Percentiles rank a stretch among this genome's conserved stretches.
These are phyloP conservation scores for Heimioporus retisporus DNA, from an alignment of 1,284 basidiomycete species.

Conservation along the genomic window DNA sequence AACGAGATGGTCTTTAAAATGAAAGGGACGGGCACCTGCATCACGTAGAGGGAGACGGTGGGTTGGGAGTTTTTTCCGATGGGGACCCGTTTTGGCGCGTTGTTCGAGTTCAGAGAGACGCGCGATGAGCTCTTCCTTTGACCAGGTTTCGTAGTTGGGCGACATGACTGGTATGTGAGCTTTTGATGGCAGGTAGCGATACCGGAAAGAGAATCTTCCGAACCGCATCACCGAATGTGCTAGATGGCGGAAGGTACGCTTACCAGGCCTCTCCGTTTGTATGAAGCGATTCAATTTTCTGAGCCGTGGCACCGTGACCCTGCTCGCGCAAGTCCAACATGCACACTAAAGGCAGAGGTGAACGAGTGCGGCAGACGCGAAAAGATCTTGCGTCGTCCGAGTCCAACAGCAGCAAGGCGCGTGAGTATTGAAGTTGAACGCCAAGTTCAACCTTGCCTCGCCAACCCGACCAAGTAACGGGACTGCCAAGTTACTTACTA, in stretches of 20 bases:
- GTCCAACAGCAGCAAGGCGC: too few relatives aligned
- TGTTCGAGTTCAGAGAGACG: conserved; percentile 66
- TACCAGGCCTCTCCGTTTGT: neutral
- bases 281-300: neutral
- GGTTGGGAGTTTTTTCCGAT: conserved; percentile 14
- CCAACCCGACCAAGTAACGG: too few relatives aligned
- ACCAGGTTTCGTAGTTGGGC: conserved; percentile 65
- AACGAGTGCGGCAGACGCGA: too few relatives aligned
- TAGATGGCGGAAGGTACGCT: neutral
- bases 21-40: conserved; percentile 52
- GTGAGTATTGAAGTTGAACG: too few relatives aligned
- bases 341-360: too few relatives aligned
- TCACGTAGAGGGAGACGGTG: conserved; percentile 10
- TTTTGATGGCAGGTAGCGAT: conserved; percentile 39
- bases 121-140: conserved; percentile 74
- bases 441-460: too few relatives aligned
- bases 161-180: conserved; percentile 40
- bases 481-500: too few relatives aligned
- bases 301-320: too few relatives aligned
- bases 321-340: too few relatives aligned
- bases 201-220: conserved; percentile 38
- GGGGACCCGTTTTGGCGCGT: conserved; percentile 19
- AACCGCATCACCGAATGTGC: conserved; percentile 32
- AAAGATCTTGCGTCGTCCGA: too few relatives aligned
- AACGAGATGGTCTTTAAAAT: conserved; percentile 75